Base-by-base conservation (phyloP, 2,329 filamentous ascomycete genomes). In the Penicillium sp. region DNA sequence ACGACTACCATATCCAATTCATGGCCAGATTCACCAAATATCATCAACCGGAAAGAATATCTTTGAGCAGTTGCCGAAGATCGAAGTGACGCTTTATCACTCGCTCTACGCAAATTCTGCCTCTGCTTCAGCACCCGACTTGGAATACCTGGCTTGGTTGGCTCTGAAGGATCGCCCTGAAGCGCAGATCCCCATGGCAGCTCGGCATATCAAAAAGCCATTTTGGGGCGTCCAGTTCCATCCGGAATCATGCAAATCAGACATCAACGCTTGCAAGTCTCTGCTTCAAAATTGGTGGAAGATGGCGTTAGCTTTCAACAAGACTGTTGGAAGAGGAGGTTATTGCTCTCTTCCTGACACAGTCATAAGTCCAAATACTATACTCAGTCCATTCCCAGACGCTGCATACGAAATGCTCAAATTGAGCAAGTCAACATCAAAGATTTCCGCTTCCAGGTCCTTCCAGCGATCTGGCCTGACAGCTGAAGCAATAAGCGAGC, bases 191-290 rank as follows among this genome's bases (percentile, higher is more conserved):
- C 81, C 94, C n/a, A 95, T 95, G 90, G 89, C 83, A 0, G 84
- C 87, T 14, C 83, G 80, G 58, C 91, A 96, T 69, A 74, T 69
- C 16, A 67, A 59, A 1, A 87, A 85, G 60, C 92, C 92, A 0
- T 89, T 93, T 59, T 95, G 89, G 87, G 92, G 89, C 0, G 80
- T 96, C 16, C 92, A 96, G 67, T 96, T 94, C 64, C 92, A 96
- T 67, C 92, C 92, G 0, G 92, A 97, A 71, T 96, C 90, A 0
- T 96, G 91, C 70, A 95, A 92, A 4, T 88, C 90, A 38, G 74
- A 79, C 3, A 81, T 57, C 11, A 49, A 82, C 55, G 87, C 88
- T 1, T 77, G 75, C 56, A 82, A 81, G 18, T 75, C 77, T 13
- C 78, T 96, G 24, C 78, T 96, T 34, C 72, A 72, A 47, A 90